A percentile compares a stretch with the other conserved stretches of the same genome.
Evolutionary conservation across 768 basidiomycete genomes (phyloP).

Genomic region (Agaricus sinodeliciosus): DNA sequence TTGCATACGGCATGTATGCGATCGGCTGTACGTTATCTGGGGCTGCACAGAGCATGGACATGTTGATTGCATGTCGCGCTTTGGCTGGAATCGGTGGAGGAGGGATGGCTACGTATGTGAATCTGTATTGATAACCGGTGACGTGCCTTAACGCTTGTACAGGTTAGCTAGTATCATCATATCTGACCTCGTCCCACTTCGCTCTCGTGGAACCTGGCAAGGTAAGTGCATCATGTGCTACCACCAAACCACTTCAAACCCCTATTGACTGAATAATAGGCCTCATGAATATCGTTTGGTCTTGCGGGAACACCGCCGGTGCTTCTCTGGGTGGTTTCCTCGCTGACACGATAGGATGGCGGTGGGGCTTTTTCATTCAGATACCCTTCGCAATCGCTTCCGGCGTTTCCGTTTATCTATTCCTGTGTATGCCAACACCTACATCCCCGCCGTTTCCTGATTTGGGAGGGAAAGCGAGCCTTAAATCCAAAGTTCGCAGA

Average conservation of each 20-base stretch:
- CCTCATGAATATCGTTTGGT: conserved; percentile 53
- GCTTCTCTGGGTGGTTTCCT: conserved; percentile 60
- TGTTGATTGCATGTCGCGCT: conserved; percentile 46
- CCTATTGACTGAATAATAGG: conserved; percentile 24
- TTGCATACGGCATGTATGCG: conserved; percentile 48
- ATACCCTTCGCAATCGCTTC: conserved; percentile 51
- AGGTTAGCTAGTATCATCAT: conserved; percentile 60
- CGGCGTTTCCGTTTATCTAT: conserved; percentile 40
- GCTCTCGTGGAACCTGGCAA: conserved; percentile 63
- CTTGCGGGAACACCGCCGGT: conserved; percentile 50
- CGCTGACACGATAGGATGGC: conserved; percentile 60
- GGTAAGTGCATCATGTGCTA: conserved; percentile 24
- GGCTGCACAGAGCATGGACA: conserved; percentile 43
- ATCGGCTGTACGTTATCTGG: conserved; percentile 50
- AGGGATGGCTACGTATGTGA: conserved; percentile 53
- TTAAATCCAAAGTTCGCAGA: conserved; percentile 46
- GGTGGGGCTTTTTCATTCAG: conserved; percentile 62
- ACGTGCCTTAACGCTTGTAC: background rate
- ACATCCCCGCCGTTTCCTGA: conserved; percentile 17
- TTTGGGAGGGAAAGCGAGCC: conserved; percentile 4
- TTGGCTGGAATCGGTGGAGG: conserved; percentile 57
- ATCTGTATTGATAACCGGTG: background rate
- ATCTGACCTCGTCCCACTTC: conserved; percentile 57
- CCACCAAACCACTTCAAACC: background rate
- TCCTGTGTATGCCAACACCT: conserved; percentile 45